Evolutionary conservation across 805 yeast genomes (phyloP).

Genomic region (Metschnikowia noctiluminum): DNA sequence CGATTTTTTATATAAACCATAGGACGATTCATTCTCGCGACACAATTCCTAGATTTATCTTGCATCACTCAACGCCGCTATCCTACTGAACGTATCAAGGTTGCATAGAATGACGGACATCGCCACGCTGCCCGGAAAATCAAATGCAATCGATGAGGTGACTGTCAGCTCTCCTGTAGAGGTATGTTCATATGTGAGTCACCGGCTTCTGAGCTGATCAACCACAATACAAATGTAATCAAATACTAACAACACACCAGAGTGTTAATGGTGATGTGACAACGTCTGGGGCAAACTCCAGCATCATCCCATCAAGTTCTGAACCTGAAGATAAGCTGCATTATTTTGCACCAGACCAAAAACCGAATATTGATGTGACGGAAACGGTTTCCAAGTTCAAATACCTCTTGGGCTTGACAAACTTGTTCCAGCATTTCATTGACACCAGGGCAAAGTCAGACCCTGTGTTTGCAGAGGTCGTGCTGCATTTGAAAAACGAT

Average conservation of each 20-base stretch:
- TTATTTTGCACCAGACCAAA: conserved; percentile 35
- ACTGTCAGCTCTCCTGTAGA: not conserved
- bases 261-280: not conserved
- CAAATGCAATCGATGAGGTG: not conserved
- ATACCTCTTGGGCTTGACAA: conserved; percentile 62
- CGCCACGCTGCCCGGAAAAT: not conserved
- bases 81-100: not conserved
- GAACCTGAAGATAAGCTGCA: conserved; percentile 4
- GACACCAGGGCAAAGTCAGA: conserved; percentile 62
- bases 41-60: no score
- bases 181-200: not conserved
- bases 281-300: not conserved
- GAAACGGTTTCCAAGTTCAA: conserved; percentile 66
- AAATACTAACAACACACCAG: not conserved
- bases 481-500: conserved; percentile 36
- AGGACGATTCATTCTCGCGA: not conserved
- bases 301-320: not conserved
- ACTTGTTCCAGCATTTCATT: conserved; percentile 65
- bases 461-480: conserved; percentile 50
- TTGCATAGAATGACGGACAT: not conserved
- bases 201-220: not conserved
- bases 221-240: not conserved
- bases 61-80: no score
- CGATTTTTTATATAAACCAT: not conserved
- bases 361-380: conserved; percentile 47